Evolutionary conservation across 2,329 filamentous ascomycete species (phyloP).

Genomic region (Talaromyces sp.): DNA sequence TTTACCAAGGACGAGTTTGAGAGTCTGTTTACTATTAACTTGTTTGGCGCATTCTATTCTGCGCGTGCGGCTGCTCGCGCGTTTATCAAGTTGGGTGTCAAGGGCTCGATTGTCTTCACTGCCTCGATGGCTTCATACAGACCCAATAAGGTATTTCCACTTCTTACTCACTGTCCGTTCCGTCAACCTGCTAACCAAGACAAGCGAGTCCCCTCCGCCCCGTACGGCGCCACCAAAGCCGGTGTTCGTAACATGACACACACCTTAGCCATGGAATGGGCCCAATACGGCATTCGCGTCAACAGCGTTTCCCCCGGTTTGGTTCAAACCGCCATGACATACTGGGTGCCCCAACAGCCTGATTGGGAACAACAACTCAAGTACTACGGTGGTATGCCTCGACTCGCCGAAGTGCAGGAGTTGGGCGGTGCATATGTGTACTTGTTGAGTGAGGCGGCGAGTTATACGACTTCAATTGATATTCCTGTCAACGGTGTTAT

Average conservation of each 20-base stretch:
- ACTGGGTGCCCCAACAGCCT: conserved; percentile 47
- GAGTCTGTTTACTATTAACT: conserved; percentile 42
- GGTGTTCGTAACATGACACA: conserved; percentile 45
- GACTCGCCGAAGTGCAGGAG: conserved; percentile 51
- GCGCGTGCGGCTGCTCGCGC: conserved; percentile 25
- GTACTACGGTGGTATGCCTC: conserved; percentile 54
- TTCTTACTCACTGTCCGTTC: background rate
- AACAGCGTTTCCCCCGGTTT: conserved; percentile 52
- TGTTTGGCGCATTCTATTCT: conserved; percentile 27
- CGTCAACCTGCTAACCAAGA: background rate
- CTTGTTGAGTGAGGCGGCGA: conserved; percentile 45
- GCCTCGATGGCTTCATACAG: conserved; percentile 48
- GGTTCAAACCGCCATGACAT: conserved; percentile 41
- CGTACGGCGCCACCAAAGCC: conserved; percentile 46
- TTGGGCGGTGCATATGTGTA: conserved; percentile 51
- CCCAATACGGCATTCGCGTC: conserved; percentile 62
- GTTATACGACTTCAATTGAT: conserved; percentile 50
- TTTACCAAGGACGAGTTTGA: conserved; percentile 39
- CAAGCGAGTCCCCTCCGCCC: conserved; percentile 33
- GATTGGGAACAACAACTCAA: conserved; percentile 53
- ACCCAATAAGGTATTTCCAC: conserved; percentile 37
- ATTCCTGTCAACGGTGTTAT: conserved; percentile 49
- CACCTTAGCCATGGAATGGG: conserved; percentile 66
- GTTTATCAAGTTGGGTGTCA: conserved; percentile 40
- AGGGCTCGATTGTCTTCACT: conserved; percentile 42